Conservation (phyloP, 768 basidiomycete species). For the Vararia minispora region DNA sequence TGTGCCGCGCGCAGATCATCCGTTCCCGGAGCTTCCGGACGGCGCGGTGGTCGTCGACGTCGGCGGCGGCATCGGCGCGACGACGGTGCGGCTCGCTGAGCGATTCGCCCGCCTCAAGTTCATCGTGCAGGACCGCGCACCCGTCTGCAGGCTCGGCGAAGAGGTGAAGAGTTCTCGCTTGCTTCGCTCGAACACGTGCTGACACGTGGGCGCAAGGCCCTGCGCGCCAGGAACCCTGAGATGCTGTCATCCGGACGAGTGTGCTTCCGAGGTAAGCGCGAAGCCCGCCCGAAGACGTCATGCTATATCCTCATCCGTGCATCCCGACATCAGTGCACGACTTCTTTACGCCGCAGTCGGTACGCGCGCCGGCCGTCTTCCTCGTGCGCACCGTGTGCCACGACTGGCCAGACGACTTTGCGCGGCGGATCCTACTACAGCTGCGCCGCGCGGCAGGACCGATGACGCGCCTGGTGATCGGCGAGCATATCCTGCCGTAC, state of each 20-base stretch:
- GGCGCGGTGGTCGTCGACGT: slow-evolving; percentile 52
- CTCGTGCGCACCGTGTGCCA: slow-evolving; percentile 63
- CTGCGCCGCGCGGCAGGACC: slow-evolving; percentile 29
- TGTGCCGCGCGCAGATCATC: slow-evolving; percentile 48
- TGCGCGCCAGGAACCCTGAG: slow-evolving; percentile 12
- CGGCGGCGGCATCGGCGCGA: slow-evolving; percentile 57
- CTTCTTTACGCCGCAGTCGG: slow-evolving; percentile 55
- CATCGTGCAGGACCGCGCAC: slow-evolving; percentile 50
- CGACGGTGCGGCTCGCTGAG: slow-evolving; percentile 31
- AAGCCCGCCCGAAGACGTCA: background rate
- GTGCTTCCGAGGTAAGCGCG: slow-evolving; percentile 11
- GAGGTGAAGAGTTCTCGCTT: slow-evolving; percentile 15
- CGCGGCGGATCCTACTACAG: slow-evolving; percentile 32
- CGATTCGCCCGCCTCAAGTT: slow-evolving; percentile 32
- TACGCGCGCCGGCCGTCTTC: slow-evolving; percentile 41
- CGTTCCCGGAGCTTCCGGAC: slow-evolving; percentile 41
- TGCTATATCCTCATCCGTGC: slow-evolving; percentile 20
- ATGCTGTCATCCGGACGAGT: slow-evolving; percentile 13
- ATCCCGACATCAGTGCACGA: slow-evolving; percentile 44
- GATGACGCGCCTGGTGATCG: slow-evolving; percentile 53
- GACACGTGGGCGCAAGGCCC: slow-evolving; percentile 6
- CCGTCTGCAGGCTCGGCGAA: slow-evolving; percentile 40
- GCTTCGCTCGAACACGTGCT: no score
- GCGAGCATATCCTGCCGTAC: slow-evolving; percentile 64
- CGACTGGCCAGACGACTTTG: slow-evolving; percentile 61